Conservation (phyloP, 2,329 filamentous ascomycete genomes). For the Monosporascus sp. region DNA sequence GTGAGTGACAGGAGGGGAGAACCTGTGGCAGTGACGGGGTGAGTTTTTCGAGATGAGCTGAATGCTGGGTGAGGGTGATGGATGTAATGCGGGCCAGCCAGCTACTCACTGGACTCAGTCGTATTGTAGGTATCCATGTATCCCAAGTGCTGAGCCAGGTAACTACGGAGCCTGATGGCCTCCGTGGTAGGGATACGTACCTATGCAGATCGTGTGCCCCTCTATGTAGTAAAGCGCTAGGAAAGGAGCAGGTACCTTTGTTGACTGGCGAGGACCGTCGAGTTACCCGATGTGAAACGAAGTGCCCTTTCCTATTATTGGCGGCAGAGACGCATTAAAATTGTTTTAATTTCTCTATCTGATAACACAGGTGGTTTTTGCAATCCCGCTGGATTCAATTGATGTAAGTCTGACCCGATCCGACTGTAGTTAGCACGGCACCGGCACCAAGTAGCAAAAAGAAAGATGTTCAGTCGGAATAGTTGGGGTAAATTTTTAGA, state of each 20-base stretch:
- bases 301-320: not conserved
- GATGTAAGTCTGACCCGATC: too few species aligned
- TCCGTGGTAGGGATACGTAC: too few species aligned
- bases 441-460: not conserved
- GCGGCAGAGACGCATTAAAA: too few species aligned
- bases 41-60: slow-evolving; percentile 6
- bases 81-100: not conserved
- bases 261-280: not conserved
- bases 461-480: slow-evolving; percentile 18
- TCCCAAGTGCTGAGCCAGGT: too few species aligned
- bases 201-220: too few species aligned
- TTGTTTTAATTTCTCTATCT: too few species aligned
- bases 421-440: too few species aligned
- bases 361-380: too few species aligned
- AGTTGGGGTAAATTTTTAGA: slow-evolving; percentile 29
- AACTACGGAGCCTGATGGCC: too few species aligned
- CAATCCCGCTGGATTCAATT: too few species aligned
- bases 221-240: too few species aligned
- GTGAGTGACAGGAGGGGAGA: slow-evolving; percentile 1
- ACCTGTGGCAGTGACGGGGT: slow-evolving; percentile 9
- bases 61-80: slow-evolving; percentile 2
- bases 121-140: not conserved
- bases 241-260: slow-evolving; percentile 2
- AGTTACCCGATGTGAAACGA: not conserved
- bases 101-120: not conserved